Conservation (phyloP, 768 basidiomycete species). For the Russula lepida region DNA sequence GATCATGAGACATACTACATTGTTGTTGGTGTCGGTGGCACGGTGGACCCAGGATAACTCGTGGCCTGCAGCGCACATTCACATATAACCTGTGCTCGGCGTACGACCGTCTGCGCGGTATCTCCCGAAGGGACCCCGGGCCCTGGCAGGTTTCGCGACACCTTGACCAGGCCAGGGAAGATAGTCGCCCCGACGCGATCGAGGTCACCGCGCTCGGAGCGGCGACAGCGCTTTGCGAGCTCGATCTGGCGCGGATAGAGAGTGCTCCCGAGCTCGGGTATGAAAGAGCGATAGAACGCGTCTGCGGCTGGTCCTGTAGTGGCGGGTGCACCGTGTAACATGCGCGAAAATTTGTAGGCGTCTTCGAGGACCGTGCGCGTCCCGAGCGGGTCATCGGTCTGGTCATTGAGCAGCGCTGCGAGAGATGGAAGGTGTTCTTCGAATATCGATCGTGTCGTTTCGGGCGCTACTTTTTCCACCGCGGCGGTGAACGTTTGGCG, state of each 20-base stretch:
- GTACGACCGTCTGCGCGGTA: conserved; percentile 62
- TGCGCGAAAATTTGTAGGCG: conserved; percentile 74
- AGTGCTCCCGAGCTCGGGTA: conserved; percentile 69
- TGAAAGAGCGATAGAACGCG: conserved; percentile 80
- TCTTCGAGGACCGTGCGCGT: conserved; percentile 57
- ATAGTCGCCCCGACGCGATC: conserved; percentile 78
- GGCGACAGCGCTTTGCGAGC: conserved; percentile 73
- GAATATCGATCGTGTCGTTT: conserved; percentile 60
- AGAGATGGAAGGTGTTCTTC: conserved; percentile 64
- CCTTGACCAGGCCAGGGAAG: conserved; percentile 84
- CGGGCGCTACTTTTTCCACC: conserved; percentile 65
- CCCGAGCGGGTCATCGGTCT: conserved; percentile 27
- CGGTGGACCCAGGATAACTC: conserved; percentile 5
- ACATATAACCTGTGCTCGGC: conserved; percentile 81
- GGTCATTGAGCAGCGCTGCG: conserved; percentile 37
- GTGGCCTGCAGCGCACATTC: conserved; percentile 57
- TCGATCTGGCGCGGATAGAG: conserved; percentile 77
- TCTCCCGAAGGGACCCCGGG: conserved; percentile 35
- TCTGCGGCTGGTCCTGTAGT: conserved; percentile 43
- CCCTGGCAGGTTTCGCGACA: conserved; percentile 38
- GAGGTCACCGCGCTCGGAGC: conserved; percentile 61
- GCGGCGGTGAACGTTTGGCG: conserved; percentile 86
- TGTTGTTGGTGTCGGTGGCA: not conserved
- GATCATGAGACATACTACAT: not conserved
- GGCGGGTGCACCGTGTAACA: conserved; percentile 68